Conservation (phyloP, 2,329 filamentous ascomycete genomes). For the Paecilomyces variotii region DNA sequence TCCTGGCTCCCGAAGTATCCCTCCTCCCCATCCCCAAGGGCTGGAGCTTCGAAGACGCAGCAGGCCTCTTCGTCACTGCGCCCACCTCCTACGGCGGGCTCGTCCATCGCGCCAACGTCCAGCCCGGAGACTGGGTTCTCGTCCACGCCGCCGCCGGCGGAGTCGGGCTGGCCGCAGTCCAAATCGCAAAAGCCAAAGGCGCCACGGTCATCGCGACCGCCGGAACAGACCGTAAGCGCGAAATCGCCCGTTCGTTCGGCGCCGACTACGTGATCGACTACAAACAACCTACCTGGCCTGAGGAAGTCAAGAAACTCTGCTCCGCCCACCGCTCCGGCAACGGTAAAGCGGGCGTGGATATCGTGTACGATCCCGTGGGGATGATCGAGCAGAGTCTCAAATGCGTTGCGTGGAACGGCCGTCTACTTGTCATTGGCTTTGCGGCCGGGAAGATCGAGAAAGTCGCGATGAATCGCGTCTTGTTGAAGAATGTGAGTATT, state of each 20-base stretch:
- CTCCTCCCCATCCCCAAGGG: slow-evolving; percentile 68
- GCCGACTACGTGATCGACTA: slow-evolving; percentile 82
- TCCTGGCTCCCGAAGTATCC: slow-evolving; percentile 57
- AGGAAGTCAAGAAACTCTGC: slow-evolving; percentile 63
- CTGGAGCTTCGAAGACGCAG: slow-evolving; percentile 78
- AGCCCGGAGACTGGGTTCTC: slow-evolving; percentile 75
- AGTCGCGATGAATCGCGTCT: slow-evolving; percentile 81
- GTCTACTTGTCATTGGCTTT: slow-evolving; percentile 82
- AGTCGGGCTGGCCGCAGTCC: slow-evolving; percentile 78
- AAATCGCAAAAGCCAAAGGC: slow-evolving; percentile 86
- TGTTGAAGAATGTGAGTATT: slow-evolving; percentile 87
- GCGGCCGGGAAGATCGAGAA: slow-evolving; percentile 82
- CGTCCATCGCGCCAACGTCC: slow-evolving; percentile 67
- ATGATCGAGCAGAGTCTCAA: slow-evolving; percentile 81
- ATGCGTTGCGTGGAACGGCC: slow-evolving; percentile 88
- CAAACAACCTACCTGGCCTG: slow-evolving; percentile 58
- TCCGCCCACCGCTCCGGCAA: slow-evolving; percentile 52
- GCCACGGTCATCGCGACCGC: slow-evolving; percentile 92
- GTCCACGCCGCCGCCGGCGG: slow-evolving; percentile 90
- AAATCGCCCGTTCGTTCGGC: slow-evolving; percentile 70
- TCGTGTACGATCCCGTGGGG: slow-evolving; percentile 92
- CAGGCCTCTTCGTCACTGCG: slow-evolving; percentile 84
- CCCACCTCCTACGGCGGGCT: slow-evolving; percentile 83
- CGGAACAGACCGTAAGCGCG: slow-evolving; percentile 68
- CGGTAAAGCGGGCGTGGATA: slow-evolving; percentile 64